These are phyloP conservation scores for Pelargonium australe DNA, from an alignment of 441 rosid species.

Conservation along the genomic window DNA sequence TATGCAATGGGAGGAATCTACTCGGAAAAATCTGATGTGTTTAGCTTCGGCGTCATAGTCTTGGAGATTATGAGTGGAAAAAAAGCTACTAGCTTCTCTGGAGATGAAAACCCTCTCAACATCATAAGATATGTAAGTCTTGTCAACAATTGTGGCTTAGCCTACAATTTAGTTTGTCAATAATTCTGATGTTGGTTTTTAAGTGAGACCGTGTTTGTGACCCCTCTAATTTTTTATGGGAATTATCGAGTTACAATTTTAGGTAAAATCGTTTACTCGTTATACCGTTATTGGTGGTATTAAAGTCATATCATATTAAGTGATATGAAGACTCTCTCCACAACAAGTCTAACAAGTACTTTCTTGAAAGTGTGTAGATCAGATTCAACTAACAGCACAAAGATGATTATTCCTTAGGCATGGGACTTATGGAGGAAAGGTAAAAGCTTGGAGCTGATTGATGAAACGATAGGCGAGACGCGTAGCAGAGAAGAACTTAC, in stretches of 20 bases:
- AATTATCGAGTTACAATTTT: too few species aligned
- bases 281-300: too few species aligned
- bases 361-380: background rate
- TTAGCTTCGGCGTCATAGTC: constrained; percentile 7
- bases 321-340: too few species aligned
- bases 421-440: constrained; percentile 6
- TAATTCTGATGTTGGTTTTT: too few species aligned
- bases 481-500: background rate
- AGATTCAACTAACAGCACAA: background rate
- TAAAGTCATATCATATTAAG: too few species aligned
- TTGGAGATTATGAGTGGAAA: background rate
- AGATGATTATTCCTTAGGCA: background rate
- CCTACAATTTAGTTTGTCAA: too few species aligned
- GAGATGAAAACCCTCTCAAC: background rate
- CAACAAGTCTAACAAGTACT: background rate
- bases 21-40: constrained; percentile 2
- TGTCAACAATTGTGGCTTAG: too few species aligned
- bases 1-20: background rate
- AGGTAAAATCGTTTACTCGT: too few species aligned
- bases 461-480: background rate
- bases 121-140: constrained; percentile 1
- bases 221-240: too few species aligned
- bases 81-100: background rate
- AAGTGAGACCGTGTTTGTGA: too few species aligned
- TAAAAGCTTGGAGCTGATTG: background rate